Evolutionary conservation across 2,329 filamentous ascomycete species (phyloP), one percentile per base, ranked within the genome.

Genomic region (Colletotrichum echinochloae): DNA sequence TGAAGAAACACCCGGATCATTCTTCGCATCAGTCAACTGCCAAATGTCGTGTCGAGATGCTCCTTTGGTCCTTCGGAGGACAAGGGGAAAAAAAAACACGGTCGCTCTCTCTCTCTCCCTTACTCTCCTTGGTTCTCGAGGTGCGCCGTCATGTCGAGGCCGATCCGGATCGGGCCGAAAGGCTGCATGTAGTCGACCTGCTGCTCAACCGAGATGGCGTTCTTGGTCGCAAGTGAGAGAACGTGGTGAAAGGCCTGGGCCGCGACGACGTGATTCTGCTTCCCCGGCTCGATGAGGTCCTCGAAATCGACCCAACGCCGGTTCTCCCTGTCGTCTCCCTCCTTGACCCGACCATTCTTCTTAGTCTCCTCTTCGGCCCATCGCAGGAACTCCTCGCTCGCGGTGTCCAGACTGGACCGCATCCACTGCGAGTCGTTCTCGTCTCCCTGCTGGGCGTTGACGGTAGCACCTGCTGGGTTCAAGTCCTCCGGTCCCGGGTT

Each of bases 211-310:
- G 81, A 78, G 54, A 95, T 81, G 65, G 87, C 79, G 2, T 86
- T 86, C 79, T 90, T 93, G 2, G 89, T 94, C 7, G 89, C 90
- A 52, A 96, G 85, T 14, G 87, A 85, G 18, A 97, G 86, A 2
- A 93, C 85, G 78, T 96, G 92, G 81, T 92, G 89, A 77, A 94
- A 91, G 0, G 90, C 93, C 78, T 94, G 92, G 2, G 92, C 90
- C 11, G 91, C 92, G 16, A 94, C 89, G 37, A 88, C 82, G 44
- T 83, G 86, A 37, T 87, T 89, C 51, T 83, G 81, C 56, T 83
- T 80, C 12, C 77, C 76, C 0, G 89, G 86, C n/a, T 88, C 84
- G 54, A 96, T 88, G 12, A 97, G 81, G 59, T 89, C 83, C 55
- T 91, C 88, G 76, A 98, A 97, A 0, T 86, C 82, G 51, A 96